Evolutionary conservation across 2,329 filamentous ascomycete species (phyloP), one percentile per base, ranked within the genome.

Genomic region (Pseudonectria buxi): DNA sequence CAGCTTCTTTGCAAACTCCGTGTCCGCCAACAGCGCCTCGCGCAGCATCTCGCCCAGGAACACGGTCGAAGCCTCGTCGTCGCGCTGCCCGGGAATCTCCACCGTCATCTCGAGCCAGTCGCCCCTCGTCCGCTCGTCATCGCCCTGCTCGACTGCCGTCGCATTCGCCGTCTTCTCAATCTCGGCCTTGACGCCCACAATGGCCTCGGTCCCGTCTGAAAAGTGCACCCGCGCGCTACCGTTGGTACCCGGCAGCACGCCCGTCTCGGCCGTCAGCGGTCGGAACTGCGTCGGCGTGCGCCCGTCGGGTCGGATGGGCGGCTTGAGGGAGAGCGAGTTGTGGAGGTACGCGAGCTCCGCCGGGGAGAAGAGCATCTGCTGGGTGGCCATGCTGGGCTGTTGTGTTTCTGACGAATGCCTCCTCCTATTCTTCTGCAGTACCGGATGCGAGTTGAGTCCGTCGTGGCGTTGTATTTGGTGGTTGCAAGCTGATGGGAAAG

Each of bases 291-390:
- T 85, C 14, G 87, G 69, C 13, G 77, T 66, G 54, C 89, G 86
- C 45, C 83, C 85, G 62, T 98, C 92, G 14, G 90, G 86, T 15
- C 92, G 88, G 58, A 96, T 83, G 14, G 92, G 88, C 10, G 88
- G 88, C 28, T 65, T 67, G 41, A 89, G 81, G 7, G 80, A 75
- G 55, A 98, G 86, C 6, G 90, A 89, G 46, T 77, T 79, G 71
- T 94, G 87, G 33, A 96, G 79, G 68, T 95, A 98, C 51, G 89
- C 88, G 54, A 98, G 85, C 68, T 98, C 92, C 55, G 92, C 88
- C 31, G 92, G 90, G 35, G 89, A 95, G 62, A 96, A 82, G 51
- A 87, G 81, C 54, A 79, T 76, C 64, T 78, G 76, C 54, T 79
- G 77, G 49, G 78, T 74, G 27, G 82, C 71, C 76, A 86, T 83